A percentile compares a stretch with the other conserved stretches of the same genome.
Conservation (phyloP, 768 basidiomycete species). For the Artomyces pyxidatus region DNA sequence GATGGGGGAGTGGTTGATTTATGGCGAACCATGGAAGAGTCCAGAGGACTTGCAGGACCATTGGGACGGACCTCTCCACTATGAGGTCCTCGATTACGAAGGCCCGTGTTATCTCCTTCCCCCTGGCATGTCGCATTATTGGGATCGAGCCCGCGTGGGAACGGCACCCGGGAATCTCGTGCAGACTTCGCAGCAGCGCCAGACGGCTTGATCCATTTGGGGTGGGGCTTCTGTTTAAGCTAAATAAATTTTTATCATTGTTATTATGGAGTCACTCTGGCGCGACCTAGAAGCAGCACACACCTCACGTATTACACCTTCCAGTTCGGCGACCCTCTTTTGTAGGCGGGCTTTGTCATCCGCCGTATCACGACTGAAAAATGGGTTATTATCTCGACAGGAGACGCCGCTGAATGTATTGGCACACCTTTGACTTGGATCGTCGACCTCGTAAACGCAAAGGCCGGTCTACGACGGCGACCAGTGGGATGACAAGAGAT, state of each 20-base stretch:
- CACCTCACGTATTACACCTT: constrained; percentile 78
- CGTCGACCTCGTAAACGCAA: constrained; percentile 81
- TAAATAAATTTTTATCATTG: constrained; percentile 20
- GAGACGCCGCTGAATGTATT: constrained; percentile 1
- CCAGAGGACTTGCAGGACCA: no score
- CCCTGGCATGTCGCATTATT: no score
- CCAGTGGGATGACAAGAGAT: neutral
- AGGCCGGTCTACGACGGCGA: constrained; percentile 50
- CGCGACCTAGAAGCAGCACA: constrained; percentile 6
- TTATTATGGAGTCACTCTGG: neutral
- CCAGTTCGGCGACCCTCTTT: constrained; percentile 72
- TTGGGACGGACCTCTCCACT: no score
- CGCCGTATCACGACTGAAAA: constrained; percentile 25
- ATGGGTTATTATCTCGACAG: neutral
- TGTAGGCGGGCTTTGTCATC: constrained; percentile 62
- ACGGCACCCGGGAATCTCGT: no score
- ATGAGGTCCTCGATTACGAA: no score
- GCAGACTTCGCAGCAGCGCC: no score
- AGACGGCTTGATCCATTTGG: constrained; percentile 39
- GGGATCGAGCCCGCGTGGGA: no score
- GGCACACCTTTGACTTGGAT: constrained; percentile 50
- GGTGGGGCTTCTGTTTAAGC: constrained; percentile 69
- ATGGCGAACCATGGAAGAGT: no score
- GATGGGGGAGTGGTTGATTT: no score
- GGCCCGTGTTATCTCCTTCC: no score